These are phyloP conservation scores for Krasilnikovozyma curviuscula DNA, from an alignment of 768 basidiomycete genomes.

Conservation along the genomic window DNA sequence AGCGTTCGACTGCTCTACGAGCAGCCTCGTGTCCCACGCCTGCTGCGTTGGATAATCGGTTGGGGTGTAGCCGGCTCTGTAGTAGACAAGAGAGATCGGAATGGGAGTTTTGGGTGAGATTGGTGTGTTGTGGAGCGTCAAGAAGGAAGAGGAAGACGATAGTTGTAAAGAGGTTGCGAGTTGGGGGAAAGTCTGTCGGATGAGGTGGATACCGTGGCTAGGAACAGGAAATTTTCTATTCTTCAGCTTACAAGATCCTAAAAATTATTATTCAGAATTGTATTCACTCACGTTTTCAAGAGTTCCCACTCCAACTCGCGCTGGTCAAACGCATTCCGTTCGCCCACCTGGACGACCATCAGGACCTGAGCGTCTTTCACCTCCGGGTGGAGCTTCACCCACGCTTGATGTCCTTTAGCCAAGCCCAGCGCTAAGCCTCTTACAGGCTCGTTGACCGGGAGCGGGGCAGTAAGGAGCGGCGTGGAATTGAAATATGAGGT, in stretches of 20 bases:
- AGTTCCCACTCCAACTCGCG: conserved; percentile 71
- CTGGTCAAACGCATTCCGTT: conserved; percentile 92
- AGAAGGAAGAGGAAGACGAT: conserved; percentile 16
- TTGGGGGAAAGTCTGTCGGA: conserved; percentile 57
- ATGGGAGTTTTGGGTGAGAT: conserved; percentile 25
- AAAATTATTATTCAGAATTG: neutral
- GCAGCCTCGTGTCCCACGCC: conserved; percentile 48
- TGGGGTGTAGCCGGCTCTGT: conserved; percentile 72
- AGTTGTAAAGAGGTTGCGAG: conserved; percentile 35
- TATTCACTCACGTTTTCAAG: conserved; percentile 43
- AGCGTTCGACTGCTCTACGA: conserved; percentile 59
- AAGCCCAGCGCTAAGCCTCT: conserved; percentile 54
- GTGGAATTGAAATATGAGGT: conserved; percentile 46
- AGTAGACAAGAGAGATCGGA: conserved; percentile 79
- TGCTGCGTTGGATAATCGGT: conserved; percentile 47
- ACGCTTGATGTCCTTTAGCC: conserved; percentile 58
- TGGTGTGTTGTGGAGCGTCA: conserved; percentile 13
- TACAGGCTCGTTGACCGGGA: conserved; percentile 56
- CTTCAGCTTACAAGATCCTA: neutral
- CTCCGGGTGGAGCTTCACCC: conserved; percentile 24
- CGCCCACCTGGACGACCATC: conserved; percentile 72
- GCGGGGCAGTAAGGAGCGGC: conserved; percentile 26
- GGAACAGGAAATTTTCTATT: neutral
- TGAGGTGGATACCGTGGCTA: conserved; percentile 54
- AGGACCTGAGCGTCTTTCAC: conserved; percentile 31